phyloP scores from a whole-genome alignment of 371 early-diverging fungal genomes.

The Haplosporangium sp. region DNA sequence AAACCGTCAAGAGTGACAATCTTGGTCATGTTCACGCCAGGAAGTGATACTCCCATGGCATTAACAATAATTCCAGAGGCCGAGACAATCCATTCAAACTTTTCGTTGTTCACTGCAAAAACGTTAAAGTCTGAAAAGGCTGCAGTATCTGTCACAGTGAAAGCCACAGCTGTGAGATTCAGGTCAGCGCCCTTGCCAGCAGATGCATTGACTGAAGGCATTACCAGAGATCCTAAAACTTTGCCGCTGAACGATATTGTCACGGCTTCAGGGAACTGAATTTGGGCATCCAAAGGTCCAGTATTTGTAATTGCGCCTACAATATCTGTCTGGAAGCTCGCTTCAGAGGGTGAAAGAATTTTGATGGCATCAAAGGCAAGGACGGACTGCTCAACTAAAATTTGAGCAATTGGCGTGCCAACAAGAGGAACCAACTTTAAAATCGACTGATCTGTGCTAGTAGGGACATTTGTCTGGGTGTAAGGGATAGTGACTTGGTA shows the following conservation, averaged over 20 bases:
- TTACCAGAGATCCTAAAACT: constrained; percentile 60
- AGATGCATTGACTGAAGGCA: constrained; percentile 58
- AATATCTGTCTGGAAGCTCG: constrained; percentile 62
- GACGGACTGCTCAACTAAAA: constrained; percentile 59
- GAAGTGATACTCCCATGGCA: constrained; percentile 67
- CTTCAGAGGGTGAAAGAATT: constrained; percentile 59
- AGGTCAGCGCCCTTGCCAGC: constrained; percentile 65
- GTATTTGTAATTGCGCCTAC: constrained; percentile 67
- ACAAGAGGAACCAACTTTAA: constrained; percentile 63
- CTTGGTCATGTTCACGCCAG: constrained; percentile 66
- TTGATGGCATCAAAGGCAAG: constrained; percentile 59
- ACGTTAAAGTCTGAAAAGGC: constrained; percentile 66
- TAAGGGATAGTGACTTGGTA: constrained; percentile 61
- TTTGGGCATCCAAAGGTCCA: constrained; percentile 68
- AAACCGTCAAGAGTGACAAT: constrained; percentile 65
- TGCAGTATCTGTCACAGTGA: constrained; percentile 59
- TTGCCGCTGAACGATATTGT: constrained; percentile 63
- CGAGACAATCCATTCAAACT: constrained; percentile 69
- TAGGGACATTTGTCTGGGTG: constrained; percentile 61
- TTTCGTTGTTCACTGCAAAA: constrained; percentile 66
- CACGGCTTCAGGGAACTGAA: constrained; percentile 65
- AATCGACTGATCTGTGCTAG: constrained; percentile 59
- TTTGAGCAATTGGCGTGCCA: constrained; percentile 65
- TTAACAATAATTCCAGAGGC: constrained; percentile 60
- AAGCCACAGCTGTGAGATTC: constrained; percentile 57